Conservation (phyloP, 2,329 filamentous ascomycete species). For the Mycosphaerella sp. region DNA sequence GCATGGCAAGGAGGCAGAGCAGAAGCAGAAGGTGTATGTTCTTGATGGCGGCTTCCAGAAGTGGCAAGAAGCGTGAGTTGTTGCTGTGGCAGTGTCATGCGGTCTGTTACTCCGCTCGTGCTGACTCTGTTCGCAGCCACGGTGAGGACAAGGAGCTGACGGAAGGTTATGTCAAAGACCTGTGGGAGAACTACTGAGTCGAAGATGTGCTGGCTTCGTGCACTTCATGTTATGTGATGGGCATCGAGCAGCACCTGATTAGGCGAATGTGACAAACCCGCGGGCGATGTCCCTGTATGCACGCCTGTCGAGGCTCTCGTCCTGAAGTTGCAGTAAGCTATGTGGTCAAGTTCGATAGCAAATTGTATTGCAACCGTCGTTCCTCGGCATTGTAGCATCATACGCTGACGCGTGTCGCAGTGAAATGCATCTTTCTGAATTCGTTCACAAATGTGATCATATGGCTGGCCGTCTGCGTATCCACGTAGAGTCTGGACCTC, state of each 20-base stretch:
- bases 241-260: neutral
- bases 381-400: no score
- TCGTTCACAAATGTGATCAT: no score
- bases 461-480: no score
- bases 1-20: constrained; percentile 32
- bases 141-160: constrained; percentile 74
- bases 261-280: neutral
- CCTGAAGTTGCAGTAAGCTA: no score
- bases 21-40: constrained; percentile 67
- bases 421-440: no score
- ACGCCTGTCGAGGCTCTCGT: no score
- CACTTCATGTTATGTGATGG: neutral
- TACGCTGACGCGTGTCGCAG: no score
- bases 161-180: constrained; percentile 73
- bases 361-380: no score
- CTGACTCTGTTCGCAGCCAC: constrained; percentile 41
- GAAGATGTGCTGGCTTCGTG: neutral
- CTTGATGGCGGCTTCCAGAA: constrained; percentile 76
- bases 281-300: no score
- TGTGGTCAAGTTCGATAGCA: no score
- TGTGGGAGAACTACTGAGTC: constrained; percentile 57
- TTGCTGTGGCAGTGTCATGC: neutral
- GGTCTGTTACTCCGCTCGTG: neutral
- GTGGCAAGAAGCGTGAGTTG: constrained; percentile 70
- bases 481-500: no score